These are phyloP conservation scores for Scedosporium minutisporum DNA, from an alignment of 2,329 filamentous ascomycete species.

Conservation along the genomic window DNA sequence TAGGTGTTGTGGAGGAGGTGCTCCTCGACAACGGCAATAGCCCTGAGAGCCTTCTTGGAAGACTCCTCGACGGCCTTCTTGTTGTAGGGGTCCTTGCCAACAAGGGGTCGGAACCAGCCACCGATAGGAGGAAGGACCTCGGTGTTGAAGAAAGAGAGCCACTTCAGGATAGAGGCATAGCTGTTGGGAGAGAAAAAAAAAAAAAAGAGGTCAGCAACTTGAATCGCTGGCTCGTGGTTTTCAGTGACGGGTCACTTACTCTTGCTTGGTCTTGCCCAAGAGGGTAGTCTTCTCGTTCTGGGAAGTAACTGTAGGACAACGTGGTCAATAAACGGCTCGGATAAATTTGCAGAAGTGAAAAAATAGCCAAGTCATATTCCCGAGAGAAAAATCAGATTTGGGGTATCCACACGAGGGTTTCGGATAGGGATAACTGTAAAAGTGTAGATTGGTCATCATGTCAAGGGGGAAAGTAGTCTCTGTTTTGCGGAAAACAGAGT, in stretches of 20 bases:
- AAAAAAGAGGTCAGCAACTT: no score
- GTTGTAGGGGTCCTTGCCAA: constrained; percentile 82
- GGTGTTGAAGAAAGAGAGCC: constrained; percentile 93
- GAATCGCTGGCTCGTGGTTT: not conserved
- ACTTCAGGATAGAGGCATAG: constrained; percentile 94
- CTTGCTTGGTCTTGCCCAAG: constrained; percentile 99
- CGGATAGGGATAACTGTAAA: constrained; percentile 99
- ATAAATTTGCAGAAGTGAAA: not conserved
- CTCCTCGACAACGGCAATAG: constrained; percentile 65
- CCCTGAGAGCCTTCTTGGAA: constrained; percentile 58
- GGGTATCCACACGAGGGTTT: constrained; percentile 78
- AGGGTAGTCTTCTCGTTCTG: constrained; percentile 99
- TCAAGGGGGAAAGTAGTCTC: constrained; percentile 8
- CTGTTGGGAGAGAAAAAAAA: constrained; percentile 20
- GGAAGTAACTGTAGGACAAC: constrained; percentile 64
- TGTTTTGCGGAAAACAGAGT: constrained; percentile 8
- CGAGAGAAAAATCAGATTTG: constrained; percentile 48
- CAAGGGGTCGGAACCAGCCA: constrained; percentile 77
- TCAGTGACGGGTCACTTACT: constrained; percentile 44
- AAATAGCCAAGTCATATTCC: constrained; percentile 12
- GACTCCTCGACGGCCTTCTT: constrained; percentile 90
- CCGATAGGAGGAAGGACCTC: constrained; percentile 69
- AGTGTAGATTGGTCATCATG: constrained; percentile 64
- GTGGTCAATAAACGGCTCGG: constrained; percentile 19
- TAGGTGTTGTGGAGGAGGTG: constrained; percentile 90